A percentile compares a stretch with the other conserved stretches of the same genome.
Evolutionary conservation across 2,329 filamentous ascomycete species (phyloP).

Genomic region (Paraphoma chrysanthemicola): DNA sequence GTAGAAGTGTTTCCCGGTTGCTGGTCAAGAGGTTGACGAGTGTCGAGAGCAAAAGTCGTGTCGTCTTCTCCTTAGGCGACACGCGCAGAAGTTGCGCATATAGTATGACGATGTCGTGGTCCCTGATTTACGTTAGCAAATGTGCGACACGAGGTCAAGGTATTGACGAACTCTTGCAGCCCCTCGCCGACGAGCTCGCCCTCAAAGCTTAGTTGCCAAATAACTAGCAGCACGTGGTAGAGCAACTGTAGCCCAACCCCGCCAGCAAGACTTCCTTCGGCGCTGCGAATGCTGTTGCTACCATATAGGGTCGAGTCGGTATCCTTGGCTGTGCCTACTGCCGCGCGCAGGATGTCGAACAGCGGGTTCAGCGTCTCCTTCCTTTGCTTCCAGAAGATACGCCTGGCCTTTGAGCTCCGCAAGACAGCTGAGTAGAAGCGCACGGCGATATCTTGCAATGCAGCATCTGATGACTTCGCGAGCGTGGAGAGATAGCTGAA

Average conservation of each 20-base stretch:
- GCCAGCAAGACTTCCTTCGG: slow-evolving; percentile 68
- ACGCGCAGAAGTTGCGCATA: slow-evolving; percentile 92
- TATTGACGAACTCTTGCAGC: slow-evolving; percentile 75
- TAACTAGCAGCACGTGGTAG: slow-evolving; percentile 89
- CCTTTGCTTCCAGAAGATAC: slow-evolving; percentile 89
- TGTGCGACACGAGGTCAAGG: background rate
- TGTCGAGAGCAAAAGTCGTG: slow-evolving; percentile 86
- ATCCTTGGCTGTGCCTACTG: slow-evolving; percentile 76
- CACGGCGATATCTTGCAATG: slow-evolving; percentile 93
- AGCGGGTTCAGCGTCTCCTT: slow-evolving; percentile 84
- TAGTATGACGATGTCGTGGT: slow-evolving; percentile 89
- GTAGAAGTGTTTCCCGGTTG: slow-evolving; percentile 73
- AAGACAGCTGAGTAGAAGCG: slow-evolving; percentile 88
- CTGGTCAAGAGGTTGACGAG: slow-evolving; percentile 84
- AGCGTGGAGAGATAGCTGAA: slow-evolving; percentile 86
- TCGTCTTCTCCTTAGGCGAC: slow-evolving; percentile 98
- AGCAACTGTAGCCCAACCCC: slow-evolving; percentile 91
- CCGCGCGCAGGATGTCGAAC: slow-evolving; percentile 77
- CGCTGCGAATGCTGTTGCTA: slow-evolving; percentile 64
- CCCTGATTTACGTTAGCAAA: slow-evolving; percentile 60
- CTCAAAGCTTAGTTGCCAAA: slow-evolving; percentile 98
- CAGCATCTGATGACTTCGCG: slow-evolving; percentile 83
- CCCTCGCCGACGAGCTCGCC: slow-evolving; percentile 73
- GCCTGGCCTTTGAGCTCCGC: slow-evolving; percentile 74
- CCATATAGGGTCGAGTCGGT: slow-evolving; percentile 66